Evolutionary conservation across 192 early-diverging fungal species (phyloP).

Genomic region (Chytriomyces sp.): DNA sequence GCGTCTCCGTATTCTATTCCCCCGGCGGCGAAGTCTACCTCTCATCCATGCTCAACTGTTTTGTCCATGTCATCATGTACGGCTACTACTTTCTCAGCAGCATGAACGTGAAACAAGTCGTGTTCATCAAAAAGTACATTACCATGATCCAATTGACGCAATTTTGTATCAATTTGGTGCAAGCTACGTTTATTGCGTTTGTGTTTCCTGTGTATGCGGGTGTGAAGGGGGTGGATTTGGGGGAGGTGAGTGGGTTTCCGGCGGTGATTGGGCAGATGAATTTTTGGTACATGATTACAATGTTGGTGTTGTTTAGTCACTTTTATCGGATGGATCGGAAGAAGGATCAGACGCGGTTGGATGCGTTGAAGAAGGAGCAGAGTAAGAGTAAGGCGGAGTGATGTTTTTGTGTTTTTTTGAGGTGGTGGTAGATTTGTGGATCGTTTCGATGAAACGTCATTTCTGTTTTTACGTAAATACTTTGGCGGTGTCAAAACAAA

Average conservation of each 20-base stretch:
- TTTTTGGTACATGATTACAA: constrained; percentile 70
- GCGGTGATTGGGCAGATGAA: constrained; percentile 42
- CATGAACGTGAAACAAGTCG: constrained; percentile 58
- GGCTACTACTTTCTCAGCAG: constrained; percentile 66
- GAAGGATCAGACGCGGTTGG: constrained; percentile 3
- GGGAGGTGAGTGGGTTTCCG: not conserved
- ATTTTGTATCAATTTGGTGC: constrained; percentile 63
- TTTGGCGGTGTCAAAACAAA: no score
- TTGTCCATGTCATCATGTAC: constrained; percentile 74
- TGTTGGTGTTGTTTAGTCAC: constrained; percentile 68
- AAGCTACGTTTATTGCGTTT: constrained; percentile 46
- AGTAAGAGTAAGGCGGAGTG: not conserved
- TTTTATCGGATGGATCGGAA: constrained; percentile 52
- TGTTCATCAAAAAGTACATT: constrained; percentile 68
- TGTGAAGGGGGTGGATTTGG: constrained; percentile 51
- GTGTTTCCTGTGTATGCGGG: constrained; percentile 34
- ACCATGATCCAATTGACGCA: constrained; percentile 72
- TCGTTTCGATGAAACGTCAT: no score
- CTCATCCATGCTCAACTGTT: constrained; percentile 59
- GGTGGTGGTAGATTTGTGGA: no score
- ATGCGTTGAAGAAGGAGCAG: not conserved
- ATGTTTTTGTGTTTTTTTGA: no score
- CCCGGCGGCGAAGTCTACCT: constrained; percentile 68
- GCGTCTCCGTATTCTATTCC: constrained; percentile 57
- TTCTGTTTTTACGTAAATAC: no score